These are phyloP conservation scores for Skeletonema tropicum DNA, from an alignment of 108 stramenopile genomes.

Conservation along the genomic window DNA sequence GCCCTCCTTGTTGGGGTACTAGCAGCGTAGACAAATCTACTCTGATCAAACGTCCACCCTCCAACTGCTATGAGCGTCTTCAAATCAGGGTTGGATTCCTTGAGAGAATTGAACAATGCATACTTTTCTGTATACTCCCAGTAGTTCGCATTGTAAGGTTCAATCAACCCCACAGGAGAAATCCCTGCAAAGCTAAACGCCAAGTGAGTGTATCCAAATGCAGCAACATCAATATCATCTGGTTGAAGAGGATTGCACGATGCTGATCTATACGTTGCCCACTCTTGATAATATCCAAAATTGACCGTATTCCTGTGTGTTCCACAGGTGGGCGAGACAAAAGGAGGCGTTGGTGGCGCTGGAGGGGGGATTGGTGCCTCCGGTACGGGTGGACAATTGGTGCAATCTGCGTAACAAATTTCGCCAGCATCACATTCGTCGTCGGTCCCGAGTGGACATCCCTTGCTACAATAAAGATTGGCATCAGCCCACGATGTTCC, in stretches of 20 bases:
- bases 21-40: conserved; percentile 21
- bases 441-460: background rate
- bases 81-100: conserved; percentile 19
- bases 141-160: conserved; percentile 28
- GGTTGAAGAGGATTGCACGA: conserved; percentile 34
- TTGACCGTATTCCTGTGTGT: conserved; percentile 28
- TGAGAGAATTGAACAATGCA: conserved; percentile 27
- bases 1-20: conserved; percentile 23
- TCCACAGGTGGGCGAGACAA: background rate
- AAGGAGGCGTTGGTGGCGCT: too few relatives aligned
- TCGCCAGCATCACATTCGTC: conserved; percentile 19
- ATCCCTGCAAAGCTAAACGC: conserved; percentile 41
- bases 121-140: conserved; percentile 11
- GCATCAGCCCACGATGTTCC: conserved; percentile 3
- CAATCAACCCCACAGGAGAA: background rate
- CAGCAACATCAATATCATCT: conserved; percentile 20
- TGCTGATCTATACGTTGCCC: conserved; percentile 35
- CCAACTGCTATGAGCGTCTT: conserved; percentile 48
- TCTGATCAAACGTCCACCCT: conserved; percentile 43
- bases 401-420: conserved; percentile 30
- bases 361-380: too few relatives aligned
- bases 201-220: conserved; percentile 42
- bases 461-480: background rate
- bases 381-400: conserved; percentile 9
- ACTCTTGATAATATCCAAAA: conserved; percentile 46